Conservation (phyloP, 2,329 filamentous ascomycete genomes). For the Tolypocladium inflatum region DNA sequence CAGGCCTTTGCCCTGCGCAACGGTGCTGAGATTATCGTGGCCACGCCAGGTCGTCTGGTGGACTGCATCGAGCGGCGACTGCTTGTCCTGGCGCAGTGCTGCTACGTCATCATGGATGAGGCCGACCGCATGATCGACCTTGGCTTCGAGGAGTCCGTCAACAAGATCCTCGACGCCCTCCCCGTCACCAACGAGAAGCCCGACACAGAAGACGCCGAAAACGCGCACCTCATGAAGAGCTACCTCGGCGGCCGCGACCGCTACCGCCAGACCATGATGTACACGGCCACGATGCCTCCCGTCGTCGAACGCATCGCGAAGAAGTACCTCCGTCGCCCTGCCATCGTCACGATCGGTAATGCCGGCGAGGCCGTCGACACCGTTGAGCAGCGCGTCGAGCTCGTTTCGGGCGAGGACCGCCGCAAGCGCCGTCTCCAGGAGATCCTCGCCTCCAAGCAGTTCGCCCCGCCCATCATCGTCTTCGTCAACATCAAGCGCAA, state of each 20-base stretch:
- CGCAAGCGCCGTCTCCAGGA: constrained; percentile 93
- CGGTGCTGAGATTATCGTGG: constrained; percentile 94
- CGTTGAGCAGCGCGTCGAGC: constrained; percentile 93
- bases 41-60: constrained; percentile 92
- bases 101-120: constrained; percentile 99
- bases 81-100: constrained; percentile 89
- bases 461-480: constrained; percentile 86
- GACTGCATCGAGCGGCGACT: constrained; percentile 94
- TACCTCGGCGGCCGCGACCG: constrained; percentile 66
- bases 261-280: constrained; percentile 99
- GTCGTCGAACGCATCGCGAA: constrained; percentile 92
- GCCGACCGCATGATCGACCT: constrained; percentile 98
- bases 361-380: constrained; percentile 94
- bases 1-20: constrained; percentile 84
- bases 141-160: constrained; percentile 94
- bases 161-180: constrained; percentile 91
- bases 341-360: constrained; percentile 91
- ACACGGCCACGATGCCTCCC: constrained; percentile 95
- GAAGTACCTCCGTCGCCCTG: constrained; percentile 87
- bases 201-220: constrained; percentile 84
- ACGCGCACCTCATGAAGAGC: constrained; percentile 73
- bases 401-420: constrained; percentile 84
- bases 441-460: constrained; percentile 73
- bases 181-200: constrained; percentile 93
- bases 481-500: constrained; percentile 99